Base-by-base conservation (phyloP, 176 grass and related monocot species). In the Stipa capillata region DNA sequence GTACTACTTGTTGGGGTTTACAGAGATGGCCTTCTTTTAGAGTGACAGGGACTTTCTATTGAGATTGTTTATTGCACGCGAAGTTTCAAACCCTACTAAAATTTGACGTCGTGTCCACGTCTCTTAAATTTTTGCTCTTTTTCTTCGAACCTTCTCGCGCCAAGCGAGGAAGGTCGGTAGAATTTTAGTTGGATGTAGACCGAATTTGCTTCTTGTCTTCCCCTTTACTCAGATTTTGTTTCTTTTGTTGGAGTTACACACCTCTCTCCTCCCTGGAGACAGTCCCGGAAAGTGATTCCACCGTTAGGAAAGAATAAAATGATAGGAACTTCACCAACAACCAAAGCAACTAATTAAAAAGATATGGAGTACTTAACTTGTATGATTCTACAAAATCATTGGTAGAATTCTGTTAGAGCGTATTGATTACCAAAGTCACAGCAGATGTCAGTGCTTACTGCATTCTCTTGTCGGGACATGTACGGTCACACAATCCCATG, bases 31-130 rank as follows among this genome's bases (percentile, higher is more conserved):
- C 64, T 32, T 74, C n/a, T 68, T 78, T 40, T 61, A 34, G 15
- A 50, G 52, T 60, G 74, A 78, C 58, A 85, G 44, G 23, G 82
- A 70, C 73, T 11, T 70, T 20, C 15, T 37, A 77, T 60, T 85
- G 33, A 61, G 41, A 62, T 42, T 71, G 24, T 28, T 51, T 62
- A 51, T 61, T n/a, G 36, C 36, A 78, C 20, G 5, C 71, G 17
- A 50, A 78, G 63, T 85, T 77, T 70, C 41, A 70, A 50, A 85
- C 6, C 27, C 43, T 78, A 49, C 36, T 44, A n/a, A 54, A 42
- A 65, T 65, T 20, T 1, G 32, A 74, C 24, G 35, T 65, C 13
- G 37, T 9, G 44, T 49, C 56, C 33, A 43, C 80, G n/a, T 65
- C 48, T 51, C 5, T 4, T 50, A 51, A 51, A 41, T n/a, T n/a